Percentiles rank a stretch among this genome's conserved stretches.
Evolutionary conservation across 352 stramenopile species (phyloP).

Genomic region (Globisporangium nunn): DNA sequence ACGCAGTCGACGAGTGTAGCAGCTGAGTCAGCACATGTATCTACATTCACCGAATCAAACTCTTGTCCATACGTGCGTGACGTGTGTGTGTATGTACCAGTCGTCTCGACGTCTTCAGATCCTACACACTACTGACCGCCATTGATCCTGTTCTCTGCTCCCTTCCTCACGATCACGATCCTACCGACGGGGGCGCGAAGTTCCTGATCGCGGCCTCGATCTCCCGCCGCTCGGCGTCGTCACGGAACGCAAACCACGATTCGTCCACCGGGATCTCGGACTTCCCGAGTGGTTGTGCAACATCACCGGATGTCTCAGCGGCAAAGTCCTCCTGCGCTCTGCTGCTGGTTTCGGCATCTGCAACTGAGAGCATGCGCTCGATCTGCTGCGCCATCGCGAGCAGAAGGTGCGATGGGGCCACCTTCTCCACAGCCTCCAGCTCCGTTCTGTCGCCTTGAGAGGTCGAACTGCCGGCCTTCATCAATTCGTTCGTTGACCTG

Average conservation of each 20-base stretch:
- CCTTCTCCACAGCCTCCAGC: background rate
- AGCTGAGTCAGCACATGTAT: too few species aligned
- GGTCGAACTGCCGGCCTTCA: background rate
- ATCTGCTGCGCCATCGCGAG: conserved; percentile 8
- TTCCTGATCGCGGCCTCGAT: conserved; percentile 18
- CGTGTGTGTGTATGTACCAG: too few species aligned
- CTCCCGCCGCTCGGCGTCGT: conserved; percentile 12
- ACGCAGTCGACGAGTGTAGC: too few species aligned
- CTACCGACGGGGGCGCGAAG: background rate
- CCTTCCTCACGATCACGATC: too few species aligned
- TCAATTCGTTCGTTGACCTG: background rate
- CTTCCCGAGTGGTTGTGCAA: background rate
- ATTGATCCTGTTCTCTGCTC: too few species aligned
- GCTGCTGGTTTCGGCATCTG: background rate
- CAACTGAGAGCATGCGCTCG: conserved; percentile 3
- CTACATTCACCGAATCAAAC: too few species aligned
- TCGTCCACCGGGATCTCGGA: background rate
- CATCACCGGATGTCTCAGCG: too few species aligned
- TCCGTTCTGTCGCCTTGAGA: background rate
- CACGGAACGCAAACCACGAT: conserved; percentile 26
- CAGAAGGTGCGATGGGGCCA: background rate
- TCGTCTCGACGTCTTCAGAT: too few species aligned
- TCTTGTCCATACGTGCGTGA: too few species aligned
- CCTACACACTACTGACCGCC: too few species aligned
- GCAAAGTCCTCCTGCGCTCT: background rate